Evolutionary conservation across 768 basidiomycete genomes (phyloP).

Genomic region (Tulasnella sp.): DNA sequence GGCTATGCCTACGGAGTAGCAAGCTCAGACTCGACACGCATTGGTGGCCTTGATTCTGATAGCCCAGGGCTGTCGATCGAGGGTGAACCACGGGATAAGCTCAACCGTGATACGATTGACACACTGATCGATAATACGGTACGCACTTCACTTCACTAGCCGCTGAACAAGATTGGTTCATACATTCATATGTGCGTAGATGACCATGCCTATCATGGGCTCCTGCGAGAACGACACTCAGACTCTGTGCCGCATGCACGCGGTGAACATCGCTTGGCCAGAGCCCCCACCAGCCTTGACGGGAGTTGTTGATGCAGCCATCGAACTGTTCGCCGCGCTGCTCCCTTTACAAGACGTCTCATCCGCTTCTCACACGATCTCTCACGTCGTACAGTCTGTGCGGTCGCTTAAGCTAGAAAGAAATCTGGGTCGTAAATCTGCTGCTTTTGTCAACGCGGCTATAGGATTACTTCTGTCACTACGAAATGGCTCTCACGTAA

Average conservation of each 20-base stretch:
- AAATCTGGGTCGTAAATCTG: constrained; percentile 77
- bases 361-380: constrained; percentile 43
- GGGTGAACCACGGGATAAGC: neutral
- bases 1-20: constrained; percentile 90
- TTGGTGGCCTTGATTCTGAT: neutral
- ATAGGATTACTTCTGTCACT: constrained; percentile 64
- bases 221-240: constrained; percentile 82
- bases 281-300: constrained; percentile 69
- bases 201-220: constrained; percentile 65
- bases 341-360: constrained; percentile 65
- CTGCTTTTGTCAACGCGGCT: constrained; percentile 68
- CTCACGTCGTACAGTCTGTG: constrained; percentile 50
- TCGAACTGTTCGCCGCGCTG: constrained; percentile 73
- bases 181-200: constrained; percentile 29
- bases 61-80: neutral
- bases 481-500: constrained; percentile 26
- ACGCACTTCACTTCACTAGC: constrained; percentile 22
- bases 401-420: constrained; percentile 72
- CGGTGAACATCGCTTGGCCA: constrained; percentile 27
- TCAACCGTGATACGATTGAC: constrained; percentile 69
- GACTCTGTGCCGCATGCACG: constrained; percentile 47
- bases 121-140: constrained; percentile 70
- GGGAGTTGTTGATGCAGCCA: constrained; percentile 75
- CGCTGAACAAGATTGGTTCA: neutral
- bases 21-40: constrained; percentile 34